phyloP scores from a whole-genome alignment of 805 yeast species.

The Candida tibetensis region DNA sequence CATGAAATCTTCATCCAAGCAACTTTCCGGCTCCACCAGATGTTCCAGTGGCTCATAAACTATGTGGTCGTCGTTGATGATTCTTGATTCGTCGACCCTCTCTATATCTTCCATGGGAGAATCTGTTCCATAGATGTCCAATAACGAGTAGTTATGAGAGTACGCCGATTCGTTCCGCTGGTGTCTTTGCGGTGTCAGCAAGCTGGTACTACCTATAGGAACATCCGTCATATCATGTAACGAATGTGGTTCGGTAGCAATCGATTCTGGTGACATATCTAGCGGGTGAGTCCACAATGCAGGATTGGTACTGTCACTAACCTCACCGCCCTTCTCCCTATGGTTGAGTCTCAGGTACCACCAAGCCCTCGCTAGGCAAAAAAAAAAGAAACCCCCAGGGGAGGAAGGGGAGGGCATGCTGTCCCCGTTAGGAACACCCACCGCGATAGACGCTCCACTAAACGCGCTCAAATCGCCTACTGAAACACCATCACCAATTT shows the following conservation, averaged over 20 bases:
- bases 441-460: too few species aligned
- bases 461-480: too few species aligned
- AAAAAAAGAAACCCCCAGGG: not conserved
- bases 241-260: too few species aligned
- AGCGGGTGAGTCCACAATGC: not conserved
- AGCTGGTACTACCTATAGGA: not conserved
- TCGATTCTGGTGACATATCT: not conserved
- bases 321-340: too few species aligned
- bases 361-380: not conserved
- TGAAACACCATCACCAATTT: too few species aligned
- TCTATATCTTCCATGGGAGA: too few species aligned
- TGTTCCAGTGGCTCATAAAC: not conserved
- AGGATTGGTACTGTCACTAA: too few species aligned
- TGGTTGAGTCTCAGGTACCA: too few species aligned
- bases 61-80: not conserved
- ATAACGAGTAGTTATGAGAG: conserved; percentile 36
- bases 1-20: conserved; percentile 3
- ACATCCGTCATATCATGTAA: not conserved
- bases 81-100: conserved; percentile 5
- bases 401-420: too few species aligned
- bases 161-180: conserved; percentile 29
- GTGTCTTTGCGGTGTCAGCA: conserved; percentile 17
- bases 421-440: too few species aligned
- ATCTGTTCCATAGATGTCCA: conserved; percentile 34
- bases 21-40: not conserved